A percentile compares a stretch with the other conserved stretches of the same genome.
These are phyloP conservation scores for Mycena epipterygia DNA, from an alignment of 768 basidiomycete species.

Conservation along the genomic window DNA sequence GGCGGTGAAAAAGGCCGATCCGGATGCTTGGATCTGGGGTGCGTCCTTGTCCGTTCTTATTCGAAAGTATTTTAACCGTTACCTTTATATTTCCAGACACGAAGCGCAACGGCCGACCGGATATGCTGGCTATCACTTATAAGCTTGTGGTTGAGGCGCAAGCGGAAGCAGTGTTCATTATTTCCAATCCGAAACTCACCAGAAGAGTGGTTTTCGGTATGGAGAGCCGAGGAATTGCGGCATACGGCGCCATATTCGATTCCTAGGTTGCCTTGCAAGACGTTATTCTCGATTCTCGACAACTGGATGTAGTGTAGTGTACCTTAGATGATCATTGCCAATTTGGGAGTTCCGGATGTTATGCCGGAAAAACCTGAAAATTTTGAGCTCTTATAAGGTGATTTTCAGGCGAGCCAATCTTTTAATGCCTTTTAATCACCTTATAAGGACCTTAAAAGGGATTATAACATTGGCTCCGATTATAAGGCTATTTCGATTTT, in stretches of 20 bases:
- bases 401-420: too few relatives aligned
- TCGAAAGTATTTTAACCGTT: background rate
- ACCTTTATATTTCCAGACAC: slow-evolving; percentile 43
- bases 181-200: slow-evolving; percentile 57
- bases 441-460: too few relatives aligned
- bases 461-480: too few relatives aligned
- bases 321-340: too few relatives aligned
- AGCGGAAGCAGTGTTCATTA: slow-evolving; percentile 58
- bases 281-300: too few relatives aligned
- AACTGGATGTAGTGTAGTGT: too few relatives aligned
- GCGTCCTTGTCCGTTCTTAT: background rate
- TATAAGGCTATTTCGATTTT: too few relatives aligned
- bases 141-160: slow-evolving; percentile 53
- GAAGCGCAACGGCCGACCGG: slow-evolving; percentile 52
- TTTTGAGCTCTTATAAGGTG: too few relatives aligned
- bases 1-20: slow-evolving; percentile 53
- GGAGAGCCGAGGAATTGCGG: slow-evolving; percentile 56
- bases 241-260: slow-evolving; percentile 59
- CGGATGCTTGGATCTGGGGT: slow-evolving; percentile 52
- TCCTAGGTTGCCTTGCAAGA: too few relatives aligned
- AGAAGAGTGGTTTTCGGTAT: slow-evolving; percentile 56
- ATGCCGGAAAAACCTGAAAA: too few relatives aligned
- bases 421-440: too few relatives aligned
- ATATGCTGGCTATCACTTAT: slow-evolving; percentile 56
- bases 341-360: too few relatives aligned